Conservation (phyloP, 768 basidiomycete genomes). For the Obba rivulosa region DNA sequence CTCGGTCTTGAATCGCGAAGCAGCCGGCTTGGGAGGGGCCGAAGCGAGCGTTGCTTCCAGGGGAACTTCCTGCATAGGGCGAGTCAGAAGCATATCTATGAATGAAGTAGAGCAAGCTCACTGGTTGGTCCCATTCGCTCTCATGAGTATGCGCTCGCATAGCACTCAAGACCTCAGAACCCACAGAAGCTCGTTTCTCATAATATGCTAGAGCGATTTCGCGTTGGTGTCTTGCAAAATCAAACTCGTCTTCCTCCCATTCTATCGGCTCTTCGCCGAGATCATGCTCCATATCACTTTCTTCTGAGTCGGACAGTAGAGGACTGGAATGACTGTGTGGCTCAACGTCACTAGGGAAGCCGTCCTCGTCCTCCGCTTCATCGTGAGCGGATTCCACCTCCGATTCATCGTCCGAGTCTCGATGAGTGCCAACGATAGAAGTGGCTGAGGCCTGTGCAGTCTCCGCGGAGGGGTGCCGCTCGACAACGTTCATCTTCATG, state of each 20-base stretch:
- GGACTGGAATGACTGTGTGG: conserved; percentile 13
- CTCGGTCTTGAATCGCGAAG: conserved; percentile 64
- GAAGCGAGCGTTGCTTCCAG: conserved; percentile 36
- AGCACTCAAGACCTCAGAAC: conserved; percentile 45
- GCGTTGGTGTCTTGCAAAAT: conserved; percentile 63
- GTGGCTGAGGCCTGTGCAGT: conserved; percentile 17
- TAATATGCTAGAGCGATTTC: conserved; percentile 72
- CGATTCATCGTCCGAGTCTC: conserved; percentile 73
- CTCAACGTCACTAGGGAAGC: too few species aligned
- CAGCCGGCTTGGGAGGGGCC: conserved; percentile 38
- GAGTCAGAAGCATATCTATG: conserved; percentile 5
- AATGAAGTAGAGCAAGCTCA: conserved; percentile 19
- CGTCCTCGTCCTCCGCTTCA: conserved; percentile 24
- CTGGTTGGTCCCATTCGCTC: conserved; percentile 41
- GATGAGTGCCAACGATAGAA: conserved; percentile 13
- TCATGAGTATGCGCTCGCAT: conserved; percentile 42
- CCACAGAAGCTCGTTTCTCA: conserved; percentile 52
- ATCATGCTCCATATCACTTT: conserved; percentile 1
- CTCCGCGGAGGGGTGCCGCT: conserved; percentile 42
- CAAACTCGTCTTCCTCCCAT: conserved; percentile 52
- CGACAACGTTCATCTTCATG: conserved; percentile 68
- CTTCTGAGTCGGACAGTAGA: neutral
- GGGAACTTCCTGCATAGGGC: conserved; percentile 32
- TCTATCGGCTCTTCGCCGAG: conserved; percentile 37
- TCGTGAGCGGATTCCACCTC: conserved; percentile 18